Base-by-base conservation (phyloP, 495 filamentous ascomycete species). In the Aspergillus hancockii region DNA sequence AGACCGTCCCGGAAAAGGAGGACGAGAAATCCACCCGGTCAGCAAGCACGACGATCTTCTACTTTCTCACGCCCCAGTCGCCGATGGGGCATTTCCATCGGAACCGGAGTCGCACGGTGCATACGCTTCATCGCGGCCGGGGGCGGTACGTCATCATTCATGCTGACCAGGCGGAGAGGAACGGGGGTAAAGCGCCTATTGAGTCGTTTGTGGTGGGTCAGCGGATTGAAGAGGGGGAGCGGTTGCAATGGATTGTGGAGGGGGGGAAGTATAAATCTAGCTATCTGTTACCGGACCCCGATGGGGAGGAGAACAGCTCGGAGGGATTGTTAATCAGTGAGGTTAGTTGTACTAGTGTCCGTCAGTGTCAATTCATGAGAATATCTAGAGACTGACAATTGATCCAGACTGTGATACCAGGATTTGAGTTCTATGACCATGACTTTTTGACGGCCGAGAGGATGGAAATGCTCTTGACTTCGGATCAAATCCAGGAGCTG, bases 191-290 rank as follows among this genome's bases (percentile, higher is more conserved):
- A 54, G 75, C 75, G 55, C 63, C 77, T 14, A 70, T 88, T 28
- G 86, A 89, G 71, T 83, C 74, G 1, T 90, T 87, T 61, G 66
- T 84, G 0, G 87, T 89, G 4, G 88, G 86, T 0, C 75, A 73
- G 8, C 68, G 85, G 61, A 70, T 86, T 5, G 74, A 61, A 8
- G 68, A 65, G 18, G 87, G 84, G 7, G 86, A 89, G 75, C 79
- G 64, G 69, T 43, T 85, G 66, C 85, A 88, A 70, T 89, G 87
- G 86, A 76, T 89, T 61, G 85, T 90, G 21, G 83, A 88, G 49
- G 85, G 86, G 3, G 84, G 84, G 16, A 81, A 81, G 61, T 89
- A 77, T 66, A 89, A 88, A 63, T 80, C 79, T 10, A 86, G 75
- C 40, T 85, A 82, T 69, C 61, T 88, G 49, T 63, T 85, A 32